phyloP scores from a whole-genome alignment of 192 early-diverging fungal genomes.

The Coemansia sp. region DNA sequence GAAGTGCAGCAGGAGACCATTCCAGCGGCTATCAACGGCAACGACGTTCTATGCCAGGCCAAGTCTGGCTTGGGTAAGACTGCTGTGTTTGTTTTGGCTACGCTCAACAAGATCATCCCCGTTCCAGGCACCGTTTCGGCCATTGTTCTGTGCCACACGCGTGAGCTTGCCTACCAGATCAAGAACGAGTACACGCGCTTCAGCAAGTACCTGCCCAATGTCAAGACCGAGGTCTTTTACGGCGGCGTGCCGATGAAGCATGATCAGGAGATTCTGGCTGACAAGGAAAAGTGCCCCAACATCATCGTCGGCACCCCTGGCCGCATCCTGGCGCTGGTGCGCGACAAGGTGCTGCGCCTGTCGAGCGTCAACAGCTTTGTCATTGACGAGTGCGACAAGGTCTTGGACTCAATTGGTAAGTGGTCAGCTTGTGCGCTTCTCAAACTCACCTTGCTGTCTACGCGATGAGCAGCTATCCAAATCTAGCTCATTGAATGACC shows the following conservation, averaged over 20 bases:
- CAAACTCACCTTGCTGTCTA: slow-evolving; percentile 4
- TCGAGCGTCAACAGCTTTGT: slow-evolving; percentile 94
- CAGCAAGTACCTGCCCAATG: slow-evolving; percentile 90
- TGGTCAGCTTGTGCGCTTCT: slow-evolving; percentile 10
- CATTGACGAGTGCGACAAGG: slow-evolving; percentile 98
- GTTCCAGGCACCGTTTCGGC: slow-evolving; percentile 78
- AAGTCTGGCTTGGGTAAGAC: slow-evolving; percentile 99
- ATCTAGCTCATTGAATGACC: slow-evolving; percentile 75
- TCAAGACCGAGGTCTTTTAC: slow-evolving; percentile 91
- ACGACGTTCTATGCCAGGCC: slow-evolving; percentile 97
- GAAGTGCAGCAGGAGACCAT: slow-evolving; percentile 99
- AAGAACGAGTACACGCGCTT: slow-evolving; percentile 95
- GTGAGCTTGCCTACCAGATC: slow-evolving; percentile 98
- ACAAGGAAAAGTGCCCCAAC: slow-evolving; percentile 89
- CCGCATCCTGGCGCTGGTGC: slow-evolving; percentile 79
- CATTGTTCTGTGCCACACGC: slow-evolving; percentile 95
- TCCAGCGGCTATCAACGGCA: slow-evolving; percentile 93
- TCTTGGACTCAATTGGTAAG: slow-evolving; percentile 89
- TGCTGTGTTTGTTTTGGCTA: background rate
- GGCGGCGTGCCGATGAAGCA: slow-evolving; percentile 78
- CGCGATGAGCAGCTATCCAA: slow-evolving; percentile 64
- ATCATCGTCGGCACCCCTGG: slow-evolving; percentile 98
- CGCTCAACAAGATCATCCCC: background rate
- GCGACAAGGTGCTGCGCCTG: slow-evolving; percentile 79
- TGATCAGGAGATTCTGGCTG: slow-evolving; percentile 74